Conservation (phyloP, 805 yeast genomes). For the Kluyveromyces nonfermentans region DNA sequence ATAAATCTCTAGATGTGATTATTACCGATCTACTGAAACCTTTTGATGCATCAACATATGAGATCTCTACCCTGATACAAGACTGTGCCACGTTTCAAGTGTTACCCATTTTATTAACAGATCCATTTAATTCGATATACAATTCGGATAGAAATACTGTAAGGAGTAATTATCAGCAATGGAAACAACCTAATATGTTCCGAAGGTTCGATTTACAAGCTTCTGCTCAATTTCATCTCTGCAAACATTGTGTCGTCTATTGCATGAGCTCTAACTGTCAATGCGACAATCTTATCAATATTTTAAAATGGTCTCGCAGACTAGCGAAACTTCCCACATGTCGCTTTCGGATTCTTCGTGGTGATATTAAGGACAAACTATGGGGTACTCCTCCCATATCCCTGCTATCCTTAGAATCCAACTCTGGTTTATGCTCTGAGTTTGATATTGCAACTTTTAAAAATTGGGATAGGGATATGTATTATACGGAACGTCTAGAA, state of each 20-base stretch:
- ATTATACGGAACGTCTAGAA: conserved; percentile 71
- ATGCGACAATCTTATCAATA: not conserved
- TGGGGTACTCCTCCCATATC: conserved; percentile 26
- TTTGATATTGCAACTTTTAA: conserved; percentile 37
- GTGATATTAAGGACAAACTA: conserved; percentile 20
- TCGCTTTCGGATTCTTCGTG: conserved; percentile 11
- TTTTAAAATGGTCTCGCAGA: conserved; percentile 2
- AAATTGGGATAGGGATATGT: conserved; percentile 62
- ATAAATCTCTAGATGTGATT: conserved; percentile 2
- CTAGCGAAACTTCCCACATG: conserved; percentile 7
- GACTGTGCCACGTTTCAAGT: conserved; percentile 1
- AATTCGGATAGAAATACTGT: not conserved
- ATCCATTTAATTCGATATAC: not conserved
- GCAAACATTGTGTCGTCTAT: conserved; percentile 73
- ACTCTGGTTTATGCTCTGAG: conserved; percentile 22
- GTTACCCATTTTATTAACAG: conserved; percentile 1
- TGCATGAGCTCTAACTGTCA: conserved; percentile 35
- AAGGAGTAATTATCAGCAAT: conserved; percentile 2
- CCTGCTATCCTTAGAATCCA: conserved; percentile 7
- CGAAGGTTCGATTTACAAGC: conserved; percentile 83
- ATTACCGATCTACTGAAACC: not conserved
- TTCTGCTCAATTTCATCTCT: conserved; percentile 55
- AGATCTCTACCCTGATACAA: not conserved
- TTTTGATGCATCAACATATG: not conserved
- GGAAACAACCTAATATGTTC: conserved; percentile 57